A percentile compares a stretch with the other conserved stretches of the same genome.
These are phyloP conservation scores for Fusarium abutilonis DNA, from an alignment of 2,329 filamentous ascomycete species.

Conservation along the genomic window DNA sequence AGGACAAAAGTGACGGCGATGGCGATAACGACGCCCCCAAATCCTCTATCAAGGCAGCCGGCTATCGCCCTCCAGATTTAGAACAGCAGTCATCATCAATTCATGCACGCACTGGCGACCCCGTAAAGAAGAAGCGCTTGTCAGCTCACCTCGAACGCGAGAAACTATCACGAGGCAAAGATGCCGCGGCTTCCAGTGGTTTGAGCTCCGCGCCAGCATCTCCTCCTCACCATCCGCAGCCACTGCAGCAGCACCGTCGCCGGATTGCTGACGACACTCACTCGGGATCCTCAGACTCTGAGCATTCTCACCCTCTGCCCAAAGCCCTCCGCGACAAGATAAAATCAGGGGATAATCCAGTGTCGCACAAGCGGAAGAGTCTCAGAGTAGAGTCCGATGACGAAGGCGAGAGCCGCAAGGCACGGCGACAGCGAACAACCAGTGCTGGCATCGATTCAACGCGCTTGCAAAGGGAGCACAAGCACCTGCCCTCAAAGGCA, in stretches of 20 bases:
- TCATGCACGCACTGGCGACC: slow-evolving; percentile 48
- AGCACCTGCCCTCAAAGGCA: slow-evolving; percentile 46
- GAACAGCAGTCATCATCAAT: slow-evolving; percentile 49
- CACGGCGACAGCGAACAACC: slow-evolving; percentile 62
- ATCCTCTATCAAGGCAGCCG: slow-evolving; percentile 48
- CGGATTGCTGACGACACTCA: slow-evolving; percentile 53
- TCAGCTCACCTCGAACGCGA: slow-evolving; percentile 53
- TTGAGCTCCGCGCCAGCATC: slow-evolving; percentile 69
- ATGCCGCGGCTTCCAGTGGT: slow-evolving; percentile 60
- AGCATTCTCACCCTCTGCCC: slow-evolving; percentile 56
- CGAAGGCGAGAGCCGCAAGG: slow-evolving; percentile 64
- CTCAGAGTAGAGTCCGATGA: slow-evolving; percentile 66
- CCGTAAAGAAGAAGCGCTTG: slow-evolving; percentile 62
- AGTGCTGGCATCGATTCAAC: slow-evolving; percentile 54
- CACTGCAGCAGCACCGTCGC: slow-evolving; percentile 47
- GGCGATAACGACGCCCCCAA: slow-evolving; percentile 53
- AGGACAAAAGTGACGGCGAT: slow-evolving; percentile 69
- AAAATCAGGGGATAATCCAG: slow-evolving; percentile 58
- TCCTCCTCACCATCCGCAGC: slow-evolving; percentile 54
- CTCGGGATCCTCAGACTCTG: slow-evolving; percentile 64
- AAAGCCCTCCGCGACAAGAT: slow-evolving; percentile 60
- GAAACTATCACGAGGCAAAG: slow-evolving; percentile 56
- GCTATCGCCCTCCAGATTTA: slow-evolving; percentile 47
- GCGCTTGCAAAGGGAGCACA: slow-evolving; percentile 49
- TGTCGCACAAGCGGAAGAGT: slow-evolving; percentile 64